phyloP scores from a whole-genome alignment of 2,329 filamentous ascomycete species.

The Dothistroma septosporum region DNA sequence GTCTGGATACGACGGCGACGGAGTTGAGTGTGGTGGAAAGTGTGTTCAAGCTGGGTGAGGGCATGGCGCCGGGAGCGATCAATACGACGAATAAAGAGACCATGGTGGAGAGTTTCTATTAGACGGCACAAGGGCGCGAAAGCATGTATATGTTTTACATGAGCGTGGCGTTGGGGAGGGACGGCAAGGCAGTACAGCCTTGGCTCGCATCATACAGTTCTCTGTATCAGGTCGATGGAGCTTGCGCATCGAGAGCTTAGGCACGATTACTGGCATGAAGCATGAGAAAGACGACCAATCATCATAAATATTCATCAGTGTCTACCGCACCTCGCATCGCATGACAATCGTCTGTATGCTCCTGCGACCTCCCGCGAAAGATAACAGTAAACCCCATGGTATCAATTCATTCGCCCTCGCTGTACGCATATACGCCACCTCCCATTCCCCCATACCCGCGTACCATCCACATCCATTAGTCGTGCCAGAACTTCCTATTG shows the following conservation, averaged over 20 bases:
- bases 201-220: neutral
- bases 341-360: neutral
- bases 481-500: neutral
- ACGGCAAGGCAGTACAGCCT: neutral
- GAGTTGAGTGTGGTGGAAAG: slow-evolving; percentile 95
- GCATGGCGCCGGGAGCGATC: slow-evolving; percentile 68
- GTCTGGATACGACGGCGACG: slow-evolving; percentile 91
- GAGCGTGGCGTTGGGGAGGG: slow-evolving; percentile 17
- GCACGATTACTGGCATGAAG: neutral
- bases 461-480: neutral
- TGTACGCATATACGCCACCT: neutral
- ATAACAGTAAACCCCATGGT: neutral
- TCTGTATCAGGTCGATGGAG: neutral
- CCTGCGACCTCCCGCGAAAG: neutral
- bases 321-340: neutral
- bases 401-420: neutral
- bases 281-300: neutral
- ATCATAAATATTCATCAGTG: neutral
- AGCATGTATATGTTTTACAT: slow-evolving; percentile 4
- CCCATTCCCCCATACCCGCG: neutral
- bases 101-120: slow-evolving; percentile 99
- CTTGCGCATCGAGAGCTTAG: neutral
- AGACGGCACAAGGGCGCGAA: slow-evolving; percentile 24
- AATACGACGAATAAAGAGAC: slow-evolving; percentile 89
- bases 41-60: slow-evolving; percentile 89